These are phyloP conservation scores for Lachancea meyersii DNA, from an alignment of 805 yeast genomes.

Conservation along the genomic window DNA sequence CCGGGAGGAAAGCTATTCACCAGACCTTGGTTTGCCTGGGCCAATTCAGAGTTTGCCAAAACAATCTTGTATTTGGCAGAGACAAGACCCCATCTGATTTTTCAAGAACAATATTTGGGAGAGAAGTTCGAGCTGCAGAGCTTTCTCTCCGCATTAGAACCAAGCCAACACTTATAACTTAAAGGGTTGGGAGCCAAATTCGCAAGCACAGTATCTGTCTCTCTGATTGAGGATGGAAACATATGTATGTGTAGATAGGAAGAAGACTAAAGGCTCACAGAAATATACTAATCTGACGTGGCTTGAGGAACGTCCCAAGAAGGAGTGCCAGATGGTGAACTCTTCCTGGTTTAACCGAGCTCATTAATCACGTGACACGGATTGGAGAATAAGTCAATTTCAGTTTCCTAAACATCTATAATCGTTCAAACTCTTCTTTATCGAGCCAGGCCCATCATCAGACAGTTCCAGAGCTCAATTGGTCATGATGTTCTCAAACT, in stretches of 20 bases:
- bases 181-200: no score
- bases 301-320: no score
- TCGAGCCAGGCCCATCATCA: neutral
- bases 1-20: constrained; percentile 48
- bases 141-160: constrained; percentile 1
- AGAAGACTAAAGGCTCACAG: no score
- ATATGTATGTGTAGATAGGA: no score
- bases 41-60: constrained; percentile 85
- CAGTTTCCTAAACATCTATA: no score
- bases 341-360: no score
- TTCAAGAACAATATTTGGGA: constrained; percentile 36
- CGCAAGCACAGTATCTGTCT: no score
- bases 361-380: no score
- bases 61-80: constrained; percentile 71
- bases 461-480: neutral
- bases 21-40: constrained; percentile 92
- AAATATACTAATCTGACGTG: no score
- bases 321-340: no score
- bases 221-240: no score
- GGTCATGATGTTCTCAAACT: constrained; percentile 1
- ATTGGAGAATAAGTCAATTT: no score
- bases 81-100: constrained; percentile 66
- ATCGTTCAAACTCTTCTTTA: neutral
- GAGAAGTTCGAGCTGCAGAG: constrained; percentile 6
- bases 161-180: neutral